These are phyloP conservation scores for Actinomucor elegans DNA, from an alignment of 371 early-diverging fungal genomes.

Conservation along the genomic window DNA sequence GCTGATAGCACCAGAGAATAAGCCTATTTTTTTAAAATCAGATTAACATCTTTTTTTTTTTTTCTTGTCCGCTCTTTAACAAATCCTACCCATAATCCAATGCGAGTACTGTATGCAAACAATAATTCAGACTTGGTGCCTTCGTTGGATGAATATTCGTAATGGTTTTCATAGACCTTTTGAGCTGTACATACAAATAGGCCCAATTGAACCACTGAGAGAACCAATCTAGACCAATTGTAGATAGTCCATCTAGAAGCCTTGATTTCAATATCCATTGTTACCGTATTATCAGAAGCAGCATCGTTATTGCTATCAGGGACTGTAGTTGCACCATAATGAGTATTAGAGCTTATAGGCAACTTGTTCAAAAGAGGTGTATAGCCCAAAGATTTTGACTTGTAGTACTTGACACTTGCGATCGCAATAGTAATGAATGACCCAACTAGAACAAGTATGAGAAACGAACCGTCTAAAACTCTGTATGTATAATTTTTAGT, in stretches of 20 bases:
- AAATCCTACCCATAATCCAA: constrained; percentile 14
- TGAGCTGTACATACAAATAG: not conserved
- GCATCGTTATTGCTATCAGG: not conserved
- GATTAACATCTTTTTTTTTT: no score
- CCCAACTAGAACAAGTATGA: not conserved
- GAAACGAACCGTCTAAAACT: not conserved
- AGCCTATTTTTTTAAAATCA: no score
- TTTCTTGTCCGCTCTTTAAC: no score
- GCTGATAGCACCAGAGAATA: constrained; percentile 23
- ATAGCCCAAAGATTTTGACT: not conserved
- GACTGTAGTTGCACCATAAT: not conserved
- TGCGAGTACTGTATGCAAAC: constrained; percentile 1
- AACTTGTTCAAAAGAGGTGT: constrained; percentile 7
- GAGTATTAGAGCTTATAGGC: not conserved
- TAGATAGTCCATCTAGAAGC: constrained; percentile 8
- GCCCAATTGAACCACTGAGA: constrained; percentile 10
- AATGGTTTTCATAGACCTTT: not conserved
- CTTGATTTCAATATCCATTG: not conserved
- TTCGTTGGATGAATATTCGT: not conserved
- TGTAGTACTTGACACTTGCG: constrained; percentile 4
- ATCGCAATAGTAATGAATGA: not conserved
- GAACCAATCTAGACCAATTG: constrained; percentile 2
- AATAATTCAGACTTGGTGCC: constrained; percentile 1
- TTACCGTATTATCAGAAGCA: constrained; percentile 2
- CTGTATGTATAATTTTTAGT: not conserved